Evolutionary conservation across 768 basidiomycete species (phyloP).

Genomic region (Paxillus rubicundulus): DNA sequence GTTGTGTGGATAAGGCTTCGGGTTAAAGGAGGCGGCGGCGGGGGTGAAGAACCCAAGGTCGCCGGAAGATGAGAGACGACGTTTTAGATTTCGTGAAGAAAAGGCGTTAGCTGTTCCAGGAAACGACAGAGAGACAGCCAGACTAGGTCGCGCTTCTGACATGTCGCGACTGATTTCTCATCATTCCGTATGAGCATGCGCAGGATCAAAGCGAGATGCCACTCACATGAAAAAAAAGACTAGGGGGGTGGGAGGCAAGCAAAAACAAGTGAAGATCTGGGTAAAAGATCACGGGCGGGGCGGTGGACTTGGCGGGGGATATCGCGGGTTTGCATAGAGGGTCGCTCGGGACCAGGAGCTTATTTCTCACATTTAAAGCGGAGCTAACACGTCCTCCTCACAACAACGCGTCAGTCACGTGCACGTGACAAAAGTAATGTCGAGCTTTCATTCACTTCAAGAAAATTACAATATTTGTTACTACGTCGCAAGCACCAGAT

Average conservation of each 20-base stretch:
- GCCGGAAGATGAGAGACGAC: constrained; percentile 45
- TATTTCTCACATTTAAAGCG: constrained; percentile 40
- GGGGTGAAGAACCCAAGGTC: constrained; percentile 61
- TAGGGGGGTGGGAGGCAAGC: neutral
- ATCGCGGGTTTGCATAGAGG: constrained; percentile 24
- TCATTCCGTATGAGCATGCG: neutral
- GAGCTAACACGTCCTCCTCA: constrained; percentile 39
- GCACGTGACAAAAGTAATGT: constrained; percentile 4
- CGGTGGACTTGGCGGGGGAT: constrained; percentile 14
- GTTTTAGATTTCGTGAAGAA: constrained; percentile 42
- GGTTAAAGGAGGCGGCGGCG: constrained; percentile 62
- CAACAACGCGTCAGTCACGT: constrained; percentile 42
- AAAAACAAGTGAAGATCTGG: neutral
- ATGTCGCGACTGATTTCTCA: constrained; percentile 13
- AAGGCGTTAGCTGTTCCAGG: constrained; percentile 23
- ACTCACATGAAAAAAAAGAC: constrained; percentile 11
- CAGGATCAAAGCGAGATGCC: neutral
- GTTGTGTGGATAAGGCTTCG: constrained; percentile 57
- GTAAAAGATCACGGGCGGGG: neutral
- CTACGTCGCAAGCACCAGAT: neutral
- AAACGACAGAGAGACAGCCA: constrained; percentile 21
- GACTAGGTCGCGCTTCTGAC: constrained; percentile 15
- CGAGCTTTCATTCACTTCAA: neutral
- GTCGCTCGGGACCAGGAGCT: constrained; percentile 20
- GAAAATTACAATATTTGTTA: too few relatives aligned